Percentiles rank a stretch among this genome's conserved stretches.
Conservation (phyloP, 2,329 filamentous ascomycete species). For the Penicillium oxalicum region DNA sequence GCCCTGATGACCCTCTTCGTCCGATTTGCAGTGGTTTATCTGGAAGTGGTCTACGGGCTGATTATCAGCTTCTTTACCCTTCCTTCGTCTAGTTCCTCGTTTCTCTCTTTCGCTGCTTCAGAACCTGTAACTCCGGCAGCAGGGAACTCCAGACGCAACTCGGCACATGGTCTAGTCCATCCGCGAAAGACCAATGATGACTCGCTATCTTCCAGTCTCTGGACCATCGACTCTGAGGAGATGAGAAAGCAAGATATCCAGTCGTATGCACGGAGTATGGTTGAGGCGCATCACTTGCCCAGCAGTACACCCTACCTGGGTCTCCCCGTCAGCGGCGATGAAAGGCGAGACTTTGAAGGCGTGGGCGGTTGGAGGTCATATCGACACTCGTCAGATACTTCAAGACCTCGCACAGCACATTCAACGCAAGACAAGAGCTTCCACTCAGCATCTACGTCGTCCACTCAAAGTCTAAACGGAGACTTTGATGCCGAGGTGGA, state of each 20-base stretch:
- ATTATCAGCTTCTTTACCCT: constrained; percentile 50
- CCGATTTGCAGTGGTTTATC: constrained; percentile 56
- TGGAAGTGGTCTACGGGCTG: constrained; percentile 56
- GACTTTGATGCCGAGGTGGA: constrained; percentile 11
- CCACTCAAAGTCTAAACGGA: constrained; percentile 17
- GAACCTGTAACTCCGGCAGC: constrained; percentile 22
- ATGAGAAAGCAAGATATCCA: constrained; percentile 9
- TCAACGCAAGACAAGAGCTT: constrained; percentile 13
- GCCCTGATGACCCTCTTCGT: constrained; percentile 58
- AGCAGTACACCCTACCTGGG: constrained; percentile 15
- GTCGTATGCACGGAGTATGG: constrained; percentile 16
- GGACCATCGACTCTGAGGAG: constrained; percentile 6
- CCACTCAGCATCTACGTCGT: constrained; percentile 21
- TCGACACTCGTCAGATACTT: constrained; percentile 1
- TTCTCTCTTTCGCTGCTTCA: constrained; percentile 27
- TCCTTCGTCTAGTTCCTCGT: constrained; percentile 23
- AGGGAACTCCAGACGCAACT: constrained; percentile 21
- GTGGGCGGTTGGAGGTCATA: constrained; percentile 38
- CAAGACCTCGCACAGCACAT: constrained; percentile 15
- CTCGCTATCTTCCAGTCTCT: constrained; percentile 4
- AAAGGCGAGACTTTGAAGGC: constrained; percentile 40
- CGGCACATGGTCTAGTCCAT: constrained; percentile 15
- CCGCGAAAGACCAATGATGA: constrained; percentile 12
- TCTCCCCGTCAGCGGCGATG: constrained; percentile 28
- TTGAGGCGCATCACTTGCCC: constrained; percentile 17